A percentile compares a stretch with the other conserved stretches of the same genome.
Evolutionary conservation across 1,139 yeast species (phyloP).

Genomic region (Eremothecium coryli): DNA sequence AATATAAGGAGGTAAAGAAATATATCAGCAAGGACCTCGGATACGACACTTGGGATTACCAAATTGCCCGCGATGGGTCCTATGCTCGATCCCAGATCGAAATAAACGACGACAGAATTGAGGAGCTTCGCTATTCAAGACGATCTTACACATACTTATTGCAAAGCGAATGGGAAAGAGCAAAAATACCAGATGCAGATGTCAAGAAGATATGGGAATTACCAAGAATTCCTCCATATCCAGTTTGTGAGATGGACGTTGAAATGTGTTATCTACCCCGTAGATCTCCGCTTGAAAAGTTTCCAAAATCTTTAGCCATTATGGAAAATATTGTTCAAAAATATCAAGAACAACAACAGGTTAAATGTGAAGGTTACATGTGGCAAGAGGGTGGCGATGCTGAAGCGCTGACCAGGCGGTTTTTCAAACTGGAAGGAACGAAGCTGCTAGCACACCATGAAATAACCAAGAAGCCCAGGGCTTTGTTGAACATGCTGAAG

Average conservation of each 20-base stretch:
- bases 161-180: constrained; percentile 73
- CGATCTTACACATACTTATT: constrained; percentile 48
- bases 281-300: constrained; percentile 43
- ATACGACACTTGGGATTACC: constrained; percentile 46
- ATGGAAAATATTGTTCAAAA: constrained; percentile 48
- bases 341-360: constrained; percentile 34
- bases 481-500: constrained; percentile 56
- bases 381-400: constrained; percentile 79
- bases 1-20: constrained; percentile 36
- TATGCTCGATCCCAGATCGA: constrained; percentile 69
- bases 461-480: constrained; percentile 49
- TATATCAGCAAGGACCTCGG: constrained; percentile 43
- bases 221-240: constrained; percentile 43
- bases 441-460: constrained; percentile 61
- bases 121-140: constrained; percentile 10
- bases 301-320: constrained; percentile 56
- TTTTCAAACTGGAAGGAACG: constrained; percentile 50
- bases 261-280: constrained; percentile 67
- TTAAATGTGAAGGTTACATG: constrained; percentile 49
- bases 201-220: constrained; percentile 10
- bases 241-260: constrained; percentile 59
- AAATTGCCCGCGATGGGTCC: constrained; percentile 77
- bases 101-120: constrained; percentile 37
- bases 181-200: constrained; percentile 25
- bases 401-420: constrained; percentile 48